These are phyloP conservation scores for Teunomyces stri DNA, from an alignment of 805 yeast genomes.

Conservation along the genomic window DNA sequence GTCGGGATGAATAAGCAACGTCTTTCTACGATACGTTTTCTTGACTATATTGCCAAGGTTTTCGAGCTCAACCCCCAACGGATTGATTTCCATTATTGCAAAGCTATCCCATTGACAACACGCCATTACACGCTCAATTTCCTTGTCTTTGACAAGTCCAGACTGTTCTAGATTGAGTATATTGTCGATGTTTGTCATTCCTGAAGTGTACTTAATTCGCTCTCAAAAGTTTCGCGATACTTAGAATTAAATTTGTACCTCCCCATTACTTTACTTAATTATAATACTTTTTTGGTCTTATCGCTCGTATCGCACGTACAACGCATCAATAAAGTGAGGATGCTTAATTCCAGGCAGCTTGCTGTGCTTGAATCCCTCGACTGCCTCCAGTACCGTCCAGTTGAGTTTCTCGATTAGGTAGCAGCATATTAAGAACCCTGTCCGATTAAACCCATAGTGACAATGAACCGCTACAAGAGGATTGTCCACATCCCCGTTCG, in stretches of 20 bases:
- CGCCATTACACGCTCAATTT: conserved; percentile 52
- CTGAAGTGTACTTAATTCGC: too few species aligned
- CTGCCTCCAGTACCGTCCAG: conserved; percentile 61
- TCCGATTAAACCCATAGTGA: conserved; percentile 78
- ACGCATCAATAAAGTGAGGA: conserved; percentile 71
- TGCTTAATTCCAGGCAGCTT: conserved; percentile 75
- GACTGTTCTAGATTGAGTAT: conserved; percentile 19
- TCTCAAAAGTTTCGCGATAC: too few species aligned
- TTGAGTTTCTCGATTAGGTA: conserved; percentile 60
- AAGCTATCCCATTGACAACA: conserved; percentile 53
- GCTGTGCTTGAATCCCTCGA: conserved; percentile 54
- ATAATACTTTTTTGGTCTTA: neutral
- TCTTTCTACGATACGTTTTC: conserved; percentile 53
- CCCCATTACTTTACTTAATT: too few species aligned
- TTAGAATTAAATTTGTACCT: too few species aligned
- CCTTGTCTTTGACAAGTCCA: conserved; percentile 43
- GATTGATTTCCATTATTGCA: conserved; percentile 46
- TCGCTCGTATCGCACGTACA: conserved; percentile 59
- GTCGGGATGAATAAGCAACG: conserved; percentile 69
- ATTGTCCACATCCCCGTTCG: conserved; percentile 14
- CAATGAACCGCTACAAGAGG: conserved; percentile 68
- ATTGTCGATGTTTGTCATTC: neutral
- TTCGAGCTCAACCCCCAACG: conserved; percentile 33
- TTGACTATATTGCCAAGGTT: conserved; percentile 39
- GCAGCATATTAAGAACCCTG: conserved; percentile 71